phyloP scores from a whole-genome alignment of 139 green algal genomes.

The Volvox africanus region DNA sequence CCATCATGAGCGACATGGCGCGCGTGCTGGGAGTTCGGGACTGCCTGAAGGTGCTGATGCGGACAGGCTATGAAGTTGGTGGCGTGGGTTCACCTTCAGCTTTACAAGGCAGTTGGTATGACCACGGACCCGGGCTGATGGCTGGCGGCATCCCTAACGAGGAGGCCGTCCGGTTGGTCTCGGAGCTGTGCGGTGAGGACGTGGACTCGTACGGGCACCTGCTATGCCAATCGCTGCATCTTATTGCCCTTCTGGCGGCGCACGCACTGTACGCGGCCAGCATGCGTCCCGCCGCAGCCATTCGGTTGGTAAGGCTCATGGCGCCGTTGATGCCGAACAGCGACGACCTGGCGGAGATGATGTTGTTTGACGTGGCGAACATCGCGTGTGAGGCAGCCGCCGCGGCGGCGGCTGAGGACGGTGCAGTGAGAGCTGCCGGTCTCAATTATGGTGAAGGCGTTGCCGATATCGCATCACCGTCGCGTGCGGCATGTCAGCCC shows the following conservation, averaged over 20 bases:
- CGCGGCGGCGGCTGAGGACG: not conserved
- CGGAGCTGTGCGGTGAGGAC: not conserved
- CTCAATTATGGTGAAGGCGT: too few species aligned
- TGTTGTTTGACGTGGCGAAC: not conserved
- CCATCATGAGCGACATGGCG: not conserved
- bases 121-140: not conserved
- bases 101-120: not conserved
- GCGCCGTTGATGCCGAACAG: conserved; percentile 32
- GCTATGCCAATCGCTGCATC: not conserved
- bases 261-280: not conserved
- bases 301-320: not conserved
- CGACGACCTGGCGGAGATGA: conserved; percentile 3
- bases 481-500: not conserved
- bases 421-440: not conserved
- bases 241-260: not conserved
- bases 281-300: not conserved
- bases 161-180: not conserved
- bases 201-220: not conserved
- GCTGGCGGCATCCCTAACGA: not conserved
- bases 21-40: not conserved
- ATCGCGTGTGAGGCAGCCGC: not conserved
- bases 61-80: too few species aligned
- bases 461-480: not conserved
- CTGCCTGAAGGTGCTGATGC: not conserved
- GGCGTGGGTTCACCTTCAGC: not conserved